Conservation (phyloP, 2,329 filamentous ascomycete species). For the Trichoderma sp. region DNA sequence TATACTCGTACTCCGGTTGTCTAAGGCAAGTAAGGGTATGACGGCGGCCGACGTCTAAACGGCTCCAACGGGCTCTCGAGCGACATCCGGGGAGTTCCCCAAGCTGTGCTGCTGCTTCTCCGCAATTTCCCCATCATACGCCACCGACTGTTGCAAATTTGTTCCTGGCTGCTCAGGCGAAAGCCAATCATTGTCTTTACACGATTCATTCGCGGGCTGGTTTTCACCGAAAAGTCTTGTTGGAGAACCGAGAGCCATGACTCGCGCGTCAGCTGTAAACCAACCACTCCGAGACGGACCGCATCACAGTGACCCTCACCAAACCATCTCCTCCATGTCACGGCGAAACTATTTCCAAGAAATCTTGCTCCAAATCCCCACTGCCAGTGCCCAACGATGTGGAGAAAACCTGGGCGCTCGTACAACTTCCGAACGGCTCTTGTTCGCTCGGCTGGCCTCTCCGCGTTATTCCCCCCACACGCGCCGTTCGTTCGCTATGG, state of each 20-base stretch:
- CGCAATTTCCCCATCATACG: too few relatives aligned
- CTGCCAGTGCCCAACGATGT: slow-evolving; percentile 15
- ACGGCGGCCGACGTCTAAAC: too few relatives aligned
- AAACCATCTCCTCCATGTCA: not conserved
- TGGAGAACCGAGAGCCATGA: not conserved
- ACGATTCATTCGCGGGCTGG: too few relatives aligned
- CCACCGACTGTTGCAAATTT: too few relatives aligned
- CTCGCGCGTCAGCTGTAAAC: slow-evolving; percentile 1
- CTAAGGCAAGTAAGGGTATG: too few relatives aligned
- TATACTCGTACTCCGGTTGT: too few relatives aligned
- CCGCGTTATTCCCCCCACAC: slow-evolving; percentile 15
- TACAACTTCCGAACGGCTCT: slow-evolving; percentile 17
- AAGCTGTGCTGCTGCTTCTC: too few relatives aligned
- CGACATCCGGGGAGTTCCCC: too few relatives aligned
- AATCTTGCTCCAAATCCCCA: slow-evolving; percentile 8
- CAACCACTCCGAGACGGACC: not conserved
- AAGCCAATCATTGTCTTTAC: too few relatives aligned
- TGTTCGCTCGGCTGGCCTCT: not conserved
- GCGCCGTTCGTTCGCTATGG: not conserved
- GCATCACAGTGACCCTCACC: slow-evolving; percentile 24
- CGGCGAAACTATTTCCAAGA: slow-evolving; percentile 8
- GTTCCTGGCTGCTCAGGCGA: too few relatives aligned
- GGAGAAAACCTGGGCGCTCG: slow-evolving; percentile 11
- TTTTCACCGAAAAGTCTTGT: not conserved
- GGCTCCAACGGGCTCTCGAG: too few relatives aligned